Conservation (phyloP, 331 rosid genomes). For the Pyracantha coccinea region DNA sequence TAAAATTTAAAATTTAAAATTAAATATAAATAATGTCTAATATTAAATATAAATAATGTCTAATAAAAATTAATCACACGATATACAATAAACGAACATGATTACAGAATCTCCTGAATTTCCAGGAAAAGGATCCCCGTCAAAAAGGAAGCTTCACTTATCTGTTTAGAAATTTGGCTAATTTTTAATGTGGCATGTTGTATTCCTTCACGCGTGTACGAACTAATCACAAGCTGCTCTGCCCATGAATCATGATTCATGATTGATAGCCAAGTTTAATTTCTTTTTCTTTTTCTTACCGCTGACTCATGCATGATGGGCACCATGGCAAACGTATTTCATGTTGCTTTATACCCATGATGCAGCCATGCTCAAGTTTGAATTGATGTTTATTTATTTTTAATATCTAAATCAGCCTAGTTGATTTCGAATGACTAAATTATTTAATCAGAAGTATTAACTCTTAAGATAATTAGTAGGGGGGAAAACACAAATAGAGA, state of each 20-base stretch:
- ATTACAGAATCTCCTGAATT: accelerated
- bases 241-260: conserved; percentile 1
- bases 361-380: background rate
- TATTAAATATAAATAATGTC: no score
- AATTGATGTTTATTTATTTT: background rate
- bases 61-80: no score
- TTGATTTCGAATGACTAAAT: background rate
- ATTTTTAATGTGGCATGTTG: background rate
- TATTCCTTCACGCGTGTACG: background rate
- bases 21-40: no score
- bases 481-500: no score
- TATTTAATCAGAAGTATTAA: no score
- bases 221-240: background rate
- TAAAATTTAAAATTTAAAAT: no score
- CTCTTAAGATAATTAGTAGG: no score
- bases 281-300: background rate
- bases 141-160: background rate
- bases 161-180: background rate
- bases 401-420: background rate
- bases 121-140: no score
- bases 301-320: conserved; percentile 3
- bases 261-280: background rate
- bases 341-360: background rate
- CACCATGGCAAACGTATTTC: background rate
- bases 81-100: accelerated